Percentiles rank a stretch among this genome's conserved stretches.
Evolutionary conservation across 345 rosid species (phyloP).

Genomic region (Orychophragmus violaceus): DNA sequence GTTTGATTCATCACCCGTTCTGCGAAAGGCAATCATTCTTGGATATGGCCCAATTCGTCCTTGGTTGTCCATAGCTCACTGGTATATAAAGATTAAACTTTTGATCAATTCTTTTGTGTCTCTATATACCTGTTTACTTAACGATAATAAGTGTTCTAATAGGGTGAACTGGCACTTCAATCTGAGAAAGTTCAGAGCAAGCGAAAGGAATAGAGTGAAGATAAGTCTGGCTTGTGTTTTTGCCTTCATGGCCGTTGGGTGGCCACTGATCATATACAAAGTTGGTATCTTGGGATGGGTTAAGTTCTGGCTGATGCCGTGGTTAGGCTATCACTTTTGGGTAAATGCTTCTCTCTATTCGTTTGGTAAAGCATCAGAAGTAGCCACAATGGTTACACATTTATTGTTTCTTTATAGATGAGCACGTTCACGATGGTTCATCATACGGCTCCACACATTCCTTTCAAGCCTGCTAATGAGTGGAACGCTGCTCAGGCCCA

Average conservation of each 20-base stretch:
- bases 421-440: constrained; percentile 98
- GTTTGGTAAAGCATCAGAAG: neutral
- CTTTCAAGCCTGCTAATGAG: constrained; percentile 65
- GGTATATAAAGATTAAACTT: constrained; percentile 38
- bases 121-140: neutral
- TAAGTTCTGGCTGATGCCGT: constrained; percentile 94
- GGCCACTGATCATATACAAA: constrained; percentile 83
- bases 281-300: constrained; percentile 85
- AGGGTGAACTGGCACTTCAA: constrained; percentile 88
- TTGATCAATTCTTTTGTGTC: neutral
- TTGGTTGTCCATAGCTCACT: constrained; percentile 95
- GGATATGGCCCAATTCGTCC: constrained; percentile 94
- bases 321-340: constrained; percentile 96
- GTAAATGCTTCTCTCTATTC: constrained; percentile 33
- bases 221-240: constrained; percentile 93
- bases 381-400: neutral
- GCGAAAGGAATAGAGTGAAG: constrained; percentile 77
- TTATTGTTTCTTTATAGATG: constrained; percentile 49
- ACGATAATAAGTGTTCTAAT: constrained; percentile 14
- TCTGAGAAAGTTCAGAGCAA: constrained; percentile 77
- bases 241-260: constrained; percentile 88
- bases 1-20: constrained; percentile 50
- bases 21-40: constrained; percentile 65
- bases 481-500: constrained; percentile 95
- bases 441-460: constrained; percentile 94